These are phyloP conservation scores for Aristolochia fimbriata DNA, from an alignment of 164 flowering plant species.

Conservation along the genomic window DNA sequence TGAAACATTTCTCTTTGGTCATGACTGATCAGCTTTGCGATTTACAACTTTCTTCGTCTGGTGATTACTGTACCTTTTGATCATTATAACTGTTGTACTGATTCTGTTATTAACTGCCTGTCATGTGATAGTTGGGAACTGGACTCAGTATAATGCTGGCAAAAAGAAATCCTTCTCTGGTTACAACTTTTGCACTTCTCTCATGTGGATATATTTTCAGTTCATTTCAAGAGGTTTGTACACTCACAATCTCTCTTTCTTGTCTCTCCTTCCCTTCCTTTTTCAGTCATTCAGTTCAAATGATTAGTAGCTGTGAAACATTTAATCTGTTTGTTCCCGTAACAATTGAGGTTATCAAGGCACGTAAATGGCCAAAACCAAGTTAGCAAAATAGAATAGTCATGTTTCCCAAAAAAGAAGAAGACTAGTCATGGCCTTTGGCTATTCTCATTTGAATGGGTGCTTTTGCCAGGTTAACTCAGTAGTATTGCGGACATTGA, in stretches of 20 bases:
- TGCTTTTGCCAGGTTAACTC: constrained; percentile 59
- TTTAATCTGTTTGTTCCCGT: too few species aligned
- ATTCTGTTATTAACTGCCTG: constrained; percentile 12
- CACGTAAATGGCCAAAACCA: too few species aligned
- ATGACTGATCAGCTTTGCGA: neutral
- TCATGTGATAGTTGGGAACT: constrained; percentile 74
- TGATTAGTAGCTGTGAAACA: too few species aligned
- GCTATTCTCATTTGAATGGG: neutral
- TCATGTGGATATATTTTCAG: constrained; percentile 92
- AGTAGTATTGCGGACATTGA: constrained; percentile 82
- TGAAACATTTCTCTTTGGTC: neutral
- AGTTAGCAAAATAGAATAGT: too few species aligned
- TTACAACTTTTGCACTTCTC: constrained; percentile 72
- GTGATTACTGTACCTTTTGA: neutral
- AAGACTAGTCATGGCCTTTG: too few species aligned
- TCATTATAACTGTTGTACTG: constrained; percentile 5
- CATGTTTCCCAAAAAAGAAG: too few species aligned
- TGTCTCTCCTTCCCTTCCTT: neutral
- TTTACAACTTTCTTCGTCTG: neutral
- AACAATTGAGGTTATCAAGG: too few species aligned
- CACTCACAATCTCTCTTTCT: neutral
- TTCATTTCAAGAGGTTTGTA: constrained; percentile 85
- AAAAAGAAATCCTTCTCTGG: constrained; percentile 77
- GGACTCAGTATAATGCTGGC: constrained; percentile 85
- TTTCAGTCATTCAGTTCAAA: neutral